A percentile compares a stretch with the other conserved stretches of the same genome.
Evolutionary conservation across 768 basidiomycete species (phyloP).

Genomic region (Tylopilus intermedius): DNA sequence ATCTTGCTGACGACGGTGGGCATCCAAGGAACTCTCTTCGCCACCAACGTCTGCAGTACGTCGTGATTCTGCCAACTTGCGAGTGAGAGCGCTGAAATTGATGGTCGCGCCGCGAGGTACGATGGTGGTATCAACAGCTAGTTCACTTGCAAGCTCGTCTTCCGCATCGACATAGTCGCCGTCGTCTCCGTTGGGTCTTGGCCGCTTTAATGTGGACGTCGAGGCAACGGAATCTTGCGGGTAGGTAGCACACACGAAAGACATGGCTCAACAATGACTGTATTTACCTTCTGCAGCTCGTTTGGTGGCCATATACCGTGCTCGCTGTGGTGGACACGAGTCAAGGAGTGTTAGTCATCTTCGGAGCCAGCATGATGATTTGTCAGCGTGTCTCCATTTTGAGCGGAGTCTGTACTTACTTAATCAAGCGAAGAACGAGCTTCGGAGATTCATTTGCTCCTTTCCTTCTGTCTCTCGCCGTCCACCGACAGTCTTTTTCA

Average conservation of each 20-base stretch:
- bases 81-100: constrained; percentile 78
- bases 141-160: constrained; percentile 44
- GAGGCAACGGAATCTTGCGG: constrained; percentile 19
- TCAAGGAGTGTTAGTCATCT: constrained; percentile 8
- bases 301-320: constrained; percentile 31
- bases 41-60: constrained; percentile 35
- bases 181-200: constrained; percentile 42
- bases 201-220: constrained; percentile 34
- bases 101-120: constrained; percentile 76
- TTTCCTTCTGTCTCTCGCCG: constrained; percentile 17
- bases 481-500: constrained; percentile 24
- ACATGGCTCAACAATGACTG: neutral
- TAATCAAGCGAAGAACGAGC: constrained; percentile 10
- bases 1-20: constrained; percentile 70
- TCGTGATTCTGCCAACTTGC: constrained; percentile 67
- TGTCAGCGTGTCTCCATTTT: constrained; percentile 28
- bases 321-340: neutral
- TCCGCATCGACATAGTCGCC: constrained; percentile 58
- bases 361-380: constrained; percentile 5
- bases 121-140: constrained; percentile 34
- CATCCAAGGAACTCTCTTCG: constrained; percentile 52
- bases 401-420: constrained; percentile 32
- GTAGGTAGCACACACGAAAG: neutral
- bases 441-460: constrained; percentile 34
- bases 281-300: constrained; percentile 37